phyloP scores from a whole-genome alignment of 2,329 filamentous ascomycete genomes.

The Aspergillus novofumigatus region DNA sequence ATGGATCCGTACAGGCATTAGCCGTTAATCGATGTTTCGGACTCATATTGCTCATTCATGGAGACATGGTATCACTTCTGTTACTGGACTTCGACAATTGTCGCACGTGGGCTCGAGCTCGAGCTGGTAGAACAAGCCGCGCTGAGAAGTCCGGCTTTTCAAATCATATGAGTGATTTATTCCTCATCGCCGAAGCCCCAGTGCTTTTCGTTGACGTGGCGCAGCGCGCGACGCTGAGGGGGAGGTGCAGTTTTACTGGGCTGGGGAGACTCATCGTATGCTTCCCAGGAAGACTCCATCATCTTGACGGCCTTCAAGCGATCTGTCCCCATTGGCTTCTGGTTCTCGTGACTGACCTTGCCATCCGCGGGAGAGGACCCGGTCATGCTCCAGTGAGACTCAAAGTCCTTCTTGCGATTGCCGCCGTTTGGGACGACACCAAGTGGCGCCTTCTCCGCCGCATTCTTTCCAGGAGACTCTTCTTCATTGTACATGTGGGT shows the following conservation, averaged over 20 bases:
- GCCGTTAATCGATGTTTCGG: not conserved
- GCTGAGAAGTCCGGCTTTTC: not conserved
- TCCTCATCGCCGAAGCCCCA: slow-evolving; percentile 44
- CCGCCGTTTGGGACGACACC: slow-evolving; percentile 68
- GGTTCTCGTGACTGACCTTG: slow-evolving; percentile 39
- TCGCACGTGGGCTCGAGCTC: not conserved
- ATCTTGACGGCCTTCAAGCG: slow-evolving; percentile 67
- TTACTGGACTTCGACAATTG: not conserved
- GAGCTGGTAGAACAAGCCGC: not conserved
- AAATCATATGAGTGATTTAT: not conserved
- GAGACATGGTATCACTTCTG: not conserved
- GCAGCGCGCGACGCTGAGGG: slow-evolving; percentile 21
- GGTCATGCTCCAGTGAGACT: slow-evolving; percentile 69
- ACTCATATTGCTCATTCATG: not conserved
- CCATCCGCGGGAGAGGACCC: slow-evolving; percentile 47
- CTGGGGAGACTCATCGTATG: slow-evolving; percentile 36
- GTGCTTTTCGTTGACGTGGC: slow-evolving; percentile 31
- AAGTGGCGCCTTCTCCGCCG: slow-evolving; percentile 44
- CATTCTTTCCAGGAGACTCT: slow-evolving; percentile 38
- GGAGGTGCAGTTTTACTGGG: slow-evolving; percentile 24
- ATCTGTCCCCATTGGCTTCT: slow-evolving; percentile 51
- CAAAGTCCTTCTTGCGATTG: slow-evolving; percentile 71
- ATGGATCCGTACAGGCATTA: not conserved
- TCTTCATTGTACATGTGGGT: slow-evolving; percentile 67
- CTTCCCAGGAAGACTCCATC: slow-evolving; percentile 60